phyloP scores from a whole-genome alignment of 495 filamentous ascomycete species.

The Xylaria cubensis region DNA sequence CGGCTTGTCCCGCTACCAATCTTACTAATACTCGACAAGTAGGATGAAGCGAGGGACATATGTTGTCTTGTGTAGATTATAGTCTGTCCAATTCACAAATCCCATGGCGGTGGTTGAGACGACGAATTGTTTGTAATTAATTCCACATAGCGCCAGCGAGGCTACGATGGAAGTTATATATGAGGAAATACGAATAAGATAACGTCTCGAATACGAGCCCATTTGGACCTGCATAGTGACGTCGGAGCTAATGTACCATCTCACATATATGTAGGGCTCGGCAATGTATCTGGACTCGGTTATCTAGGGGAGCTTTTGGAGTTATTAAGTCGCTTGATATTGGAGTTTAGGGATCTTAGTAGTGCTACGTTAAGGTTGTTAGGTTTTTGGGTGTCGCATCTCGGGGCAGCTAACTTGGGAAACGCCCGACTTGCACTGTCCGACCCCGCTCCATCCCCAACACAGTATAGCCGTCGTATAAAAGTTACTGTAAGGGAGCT shows the following conservation, averaged over 20 bases:
- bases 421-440: not conserved
- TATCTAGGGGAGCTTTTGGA: constrained; percentile 5
- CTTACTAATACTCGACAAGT: constrained; percentile 1
- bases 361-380: not conserved
- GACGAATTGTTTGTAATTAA: too few relatives aligned
- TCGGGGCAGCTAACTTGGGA: constrained; percentile 24
- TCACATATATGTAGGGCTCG: not conserved
- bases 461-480: not conserved
- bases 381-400: not conserved
- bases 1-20: not conserved
- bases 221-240: not conserved
- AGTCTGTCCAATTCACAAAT: too few relatives aligned
- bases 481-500: constrained; percentile 7
- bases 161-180: not conserved
- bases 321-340: constrained; percentile 4
- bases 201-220: not conserved
- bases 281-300: constrained; percentile 8
- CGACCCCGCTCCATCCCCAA: not conserved
- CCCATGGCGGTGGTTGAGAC: too few relatives aligned
- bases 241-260: constrained; percentile 1
- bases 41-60: not conserved
- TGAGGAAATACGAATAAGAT: not conserved
- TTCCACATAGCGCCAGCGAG: too few relatives aligned
- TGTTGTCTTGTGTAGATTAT: not conserved
- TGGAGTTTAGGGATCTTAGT: not conserved